Evolutionary conservation across 192 early-diverging fungal species (phyloP).

Genomic region (Coemansia javaensis): DNA sequence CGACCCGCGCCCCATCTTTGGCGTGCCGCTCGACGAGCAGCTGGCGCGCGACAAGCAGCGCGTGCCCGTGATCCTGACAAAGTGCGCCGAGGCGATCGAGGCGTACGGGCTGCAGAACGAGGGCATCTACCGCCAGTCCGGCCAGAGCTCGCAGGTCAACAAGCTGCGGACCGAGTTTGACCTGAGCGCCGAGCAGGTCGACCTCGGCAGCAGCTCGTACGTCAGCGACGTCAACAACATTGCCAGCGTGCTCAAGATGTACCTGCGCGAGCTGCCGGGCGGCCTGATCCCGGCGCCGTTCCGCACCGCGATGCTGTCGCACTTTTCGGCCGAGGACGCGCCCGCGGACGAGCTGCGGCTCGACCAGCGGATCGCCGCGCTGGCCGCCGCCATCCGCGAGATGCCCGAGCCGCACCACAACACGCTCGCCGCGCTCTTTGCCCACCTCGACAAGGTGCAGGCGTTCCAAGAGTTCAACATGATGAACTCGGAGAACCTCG

Average conservation of each 20-base stretch:
- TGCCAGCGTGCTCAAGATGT: conserved; percentile 84
- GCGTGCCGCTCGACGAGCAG: conserved; percentile 65
- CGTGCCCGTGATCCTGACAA: conserved; percentile 73
- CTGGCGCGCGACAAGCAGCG: conserved; percentile 66
- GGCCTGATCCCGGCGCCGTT: conserved; percentile 66
- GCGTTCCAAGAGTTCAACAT: conserved; percentile 72
- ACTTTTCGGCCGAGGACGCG: conserved; percentile 4
- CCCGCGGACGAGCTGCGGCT: conserved; percentile 15
- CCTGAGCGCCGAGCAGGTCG: conserved; percentile 62
- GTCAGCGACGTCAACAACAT: conserved; percentile 77
- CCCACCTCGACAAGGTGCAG: conserved; percentile 78
- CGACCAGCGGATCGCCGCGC: conserved; percentile 25
- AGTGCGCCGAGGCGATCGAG: conserved; percentile 82
- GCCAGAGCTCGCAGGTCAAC: conserved; percentile 69
- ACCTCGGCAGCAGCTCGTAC: conserved; percentile 59
- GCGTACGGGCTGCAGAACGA: conserved; percentile 64
- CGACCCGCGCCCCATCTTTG: conserved; percentile 75
- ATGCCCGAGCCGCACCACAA: conserved; percentile 79
- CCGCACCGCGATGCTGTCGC: conserved; percentile 24
- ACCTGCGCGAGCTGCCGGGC: conserved; percentile 92
- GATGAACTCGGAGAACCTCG: conserved; percentile 83
- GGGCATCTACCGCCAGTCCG: conserved; percentile 90
- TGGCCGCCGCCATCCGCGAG: conserved; percentile 48
- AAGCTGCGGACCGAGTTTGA: conserved; percentile 70
- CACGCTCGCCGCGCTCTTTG: conserved; percentile 73